Base-by-base conservation (phyloP, 306 rosid genomes). In the Acacia confusa region DNA sequence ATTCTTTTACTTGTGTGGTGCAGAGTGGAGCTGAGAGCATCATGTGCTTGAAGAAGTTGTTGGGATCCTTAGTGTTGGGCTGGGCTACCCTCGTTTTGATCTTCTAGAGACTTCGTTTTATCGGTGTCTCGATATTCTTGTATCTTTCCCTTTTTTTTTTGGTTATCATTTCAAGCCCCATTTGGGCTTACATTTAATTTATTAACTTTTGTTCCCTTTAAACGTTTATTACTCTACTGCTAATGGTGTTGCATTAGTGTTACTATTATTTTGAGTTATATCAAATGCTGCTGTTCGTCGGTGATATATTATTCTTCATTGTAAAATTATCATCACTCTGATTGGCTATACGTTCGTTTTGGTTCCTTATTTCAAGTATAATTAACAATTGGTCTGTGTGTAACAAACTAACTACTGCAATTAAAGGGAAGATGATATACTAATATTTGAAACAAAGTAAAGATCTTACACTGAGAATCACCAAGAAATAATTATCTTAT, bases 1-100 rank as follows among this genome's bases (percentile, higher is more conserved):
- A 20, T 61, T 63, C 19, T 0, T 36, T 53, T 38, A 14, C 69
- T 28, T 67, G 0, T 45, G 30, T 74, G 32, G 65, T 89, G 86
- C 98, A 95, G 99, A 93, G 89, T 77, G 97, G 94, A 80, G 97
- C 98, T 0, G 92, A 82, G 34, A 48, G 72, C 28, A 72, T 89
- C 22, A 55, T 78, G 72, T 38, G 81, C 80, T 52, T 91, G 86
- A 88, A 87, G 82, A 89, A 84, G 89, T 73, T 90, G 79, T 60
- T 84, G 5, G 94, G 90, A 71, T 79, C 89, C 84, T 61, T 93
- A 71, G 93, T 88, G 12, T 78, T 95, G 88, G 92, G 94, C 86
- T 90, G 87, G 85, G 90, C 89, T 19, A 57, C 85, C 52, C 48
- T 93, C 67, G 90, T 90, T 44, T 82, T 93, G 82, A 66, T 89